Evolutionary conservation across 805 yeast genomes (phyloP).

Genomic region (Debaryomyces castellii): DNA sequence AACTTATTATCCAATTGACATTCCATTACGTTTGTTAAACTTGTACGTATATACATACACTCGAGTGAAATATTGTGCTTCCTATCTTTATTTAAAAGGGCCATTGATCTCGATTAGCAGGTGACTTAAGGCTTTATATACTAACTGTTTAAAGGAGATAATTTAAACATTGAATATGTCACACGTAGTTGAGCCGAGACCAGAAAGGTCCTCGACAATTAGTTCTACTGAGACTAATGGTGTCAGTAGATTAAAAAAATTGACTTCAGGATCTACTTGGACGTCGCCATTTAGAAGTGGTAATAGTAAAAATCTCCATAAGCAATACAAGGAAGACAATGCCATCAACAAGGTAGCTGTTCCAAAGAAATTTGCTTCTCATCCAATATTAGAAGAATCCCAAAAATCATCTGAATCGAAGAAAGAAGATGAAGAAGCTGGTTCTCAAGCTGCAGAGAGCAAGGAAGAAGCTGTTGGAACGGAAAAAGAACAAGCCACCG

Average conservation of each 20-base stretch:
- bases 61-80: neutral
- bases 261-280: slow-evolving; percentile 35
- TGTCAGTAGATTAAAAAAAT: slow-evolving; percentile 23
- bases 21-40: neutral
- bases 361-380: slow-evolving; percentile 40
- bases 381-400: slow-evolving; percentile 38
- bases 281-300: slow-evolving; percentile 41
- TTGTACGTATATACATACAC: neutral
- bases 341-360: slow-evolving; percentile 31
- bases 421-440: slow-evolving; percentile 47
- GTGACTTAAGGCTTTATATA: too few species aligned
- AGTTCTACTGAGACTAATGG: slow-evolving; percentile 6
- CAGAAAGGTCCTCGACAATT: slow-evolving; percentile 7
- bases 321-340: slow-evolving; percentile 36
- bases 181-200: slow-evolving; percentile 14
- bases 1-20: neutral
- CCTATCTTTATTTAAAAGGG: too few species aligned
- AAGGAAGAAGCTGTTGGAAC: neutral
- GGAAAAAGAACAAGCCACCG: slow-evolving; percentile 1
- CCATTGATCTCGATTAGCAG: too few species aligned
- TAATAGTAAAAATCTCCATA: slow-evolving; percentile 27
- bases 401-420: slow-evolving; percentile 14
- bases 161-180: slow-evolving; percentile 11
- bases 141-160: neutral
- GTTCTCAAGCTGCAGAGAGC: too few species aligned